Percentiles rank a stretch among this genome's conserved stretches.
phyloP scores from a whole-genome alignment of 352 stramenopile species.

The Phytophthora multivora region DNA sequence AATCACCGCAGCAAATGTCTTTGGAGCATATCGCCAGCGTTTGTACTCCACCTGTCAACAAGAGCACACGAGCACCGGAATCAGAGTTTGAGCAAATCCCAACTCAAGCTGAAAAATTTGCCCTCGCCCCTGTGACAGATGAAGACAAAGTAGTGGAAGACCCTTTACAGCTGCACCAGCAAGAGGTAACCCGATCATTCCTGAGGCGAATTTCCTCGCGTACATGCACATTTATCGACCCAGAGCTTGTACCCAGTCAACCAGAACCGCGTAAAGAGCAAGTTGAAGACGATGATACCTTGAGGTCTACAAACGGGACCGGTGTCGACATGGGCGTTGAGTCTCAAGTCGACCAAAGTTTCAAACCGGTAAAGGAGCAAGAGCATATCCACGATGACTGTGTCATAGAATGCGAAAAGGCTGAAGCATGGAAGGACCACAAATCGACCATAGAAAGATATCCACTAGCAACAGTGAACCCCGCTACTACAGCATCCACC shows the following conservation, averaged over 20 bases:
- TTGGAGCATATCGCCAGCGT: too few relatives aligned
- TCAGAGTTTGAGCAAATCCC: too few relatives aligned
- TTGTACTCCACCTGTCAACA: too few relatives aligned
- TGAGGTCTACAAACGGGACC: background rate
- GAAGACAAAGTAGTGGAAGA: conserved; percentile 1
- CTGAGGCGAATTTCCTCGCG: conserved; percentile 22
- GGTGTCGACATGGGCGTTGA: conserved; percentile 5
- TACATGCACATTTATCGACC: conserved; percentile 7
- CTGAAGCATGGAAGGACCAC: conserved; percentile 9
- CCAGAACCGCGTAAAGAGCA: background rate
- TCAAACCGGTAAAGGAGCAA: conserved; percentile 8
- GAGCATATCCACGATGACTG: conserved; percentile 8
- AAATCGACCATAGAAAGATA: conserved; percentile 10
- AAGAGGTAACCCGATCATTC: conserved; percentile 18
- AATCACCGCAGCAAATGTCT: background rate
- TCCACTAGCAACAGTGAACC: background rate
- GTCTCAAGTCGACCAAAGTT: conserved; percentile 1
- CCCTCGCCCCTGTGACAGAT: too few relatives aligned
- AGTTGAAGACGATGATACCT: background rate
- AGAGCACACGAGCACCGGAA: too few relatives aligned
- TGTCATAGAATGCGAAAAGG: conserved; percentile 1
- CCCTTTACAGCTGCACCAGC: conserved; percentile 9
- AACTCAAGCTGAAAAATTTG: too few relatives aligned
- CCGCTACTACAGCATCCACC: background rate
- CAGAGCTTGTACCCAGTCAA: conserved; percentile 3